Evolutionary conservation across 1,284 basidiomycete genomes (phyloP).

Genomic region (Uromyces viciae-fabae): DNA sequence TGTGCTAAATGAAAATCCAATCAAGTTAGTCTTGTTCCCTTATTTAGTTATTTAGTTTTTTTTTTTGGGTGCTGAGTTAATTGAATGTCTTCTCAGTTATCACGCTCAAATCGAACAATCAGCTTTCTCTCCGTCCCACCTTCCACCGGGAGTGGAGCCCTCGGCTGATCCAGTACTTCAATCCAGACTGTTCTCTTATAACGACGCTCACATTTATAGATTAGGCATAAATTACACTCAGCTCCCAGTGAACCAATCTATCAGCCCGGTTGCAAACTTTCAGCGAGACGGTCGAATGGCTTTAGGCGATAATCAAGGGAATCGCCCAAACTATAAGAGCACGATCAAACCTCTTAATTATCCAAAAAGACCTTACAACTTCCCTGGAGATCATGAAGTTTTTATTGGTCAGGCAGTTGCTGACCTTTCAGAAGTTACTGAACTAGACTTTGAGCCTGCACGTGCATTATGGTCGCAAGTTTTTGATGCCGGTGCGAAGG

Average conservation of each 20-base stretch:
- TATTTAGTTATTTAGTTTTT: neutral
- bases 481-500: slow-evolving; percentile 66
- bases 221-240: slow-evolving; percentile 53
- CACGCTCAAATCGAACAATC: slow-evolving; percentile 39
- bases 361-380: slow-evolving; percentile 27
- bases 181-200: slow-evolving; percentile 52
- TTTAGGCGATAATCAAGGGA: slow-evolving; percentile 40
- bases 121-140: slow-evolving; percentile 46
- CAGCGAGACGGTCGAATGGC: slow-evolving; percentile 41
- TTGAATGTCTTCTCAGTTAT: slow-evolving; percentile 17
- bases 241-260: slow-evolving; percentile 48
- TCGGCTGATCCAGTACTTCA: slow-evolving; percentile 52
- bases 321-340: slow-evolving; percentile 39
- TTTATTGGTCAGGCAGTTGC: slow-evolving; percentile 70
- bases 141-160: slow-evolving; percentile 50
- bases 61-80: neutral
- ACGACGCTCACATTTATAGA: slow-evolving; percentile 51
- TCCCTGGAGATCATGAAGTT: slow-evolving; percentile 63
- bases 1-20: slow-evolving; percentile 41
- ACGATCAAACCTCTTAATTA: slow-evolving; percentile 24
- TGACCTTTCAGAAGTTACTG: slow-evolving; percentile 71
- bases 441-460: slow-evolving; percentile 88
- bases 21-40: slow-evolving; percentile 10
- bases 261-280: slow-evolving; percentile 44
- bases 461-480: slow-evolving; percentile 73